Percentiles rank a stretch among this genome's conserved stretches.
Conservation (phyloP, 2,329 filamentous ascomycete species). For the Mycosphaerella arachidis region DNA sequence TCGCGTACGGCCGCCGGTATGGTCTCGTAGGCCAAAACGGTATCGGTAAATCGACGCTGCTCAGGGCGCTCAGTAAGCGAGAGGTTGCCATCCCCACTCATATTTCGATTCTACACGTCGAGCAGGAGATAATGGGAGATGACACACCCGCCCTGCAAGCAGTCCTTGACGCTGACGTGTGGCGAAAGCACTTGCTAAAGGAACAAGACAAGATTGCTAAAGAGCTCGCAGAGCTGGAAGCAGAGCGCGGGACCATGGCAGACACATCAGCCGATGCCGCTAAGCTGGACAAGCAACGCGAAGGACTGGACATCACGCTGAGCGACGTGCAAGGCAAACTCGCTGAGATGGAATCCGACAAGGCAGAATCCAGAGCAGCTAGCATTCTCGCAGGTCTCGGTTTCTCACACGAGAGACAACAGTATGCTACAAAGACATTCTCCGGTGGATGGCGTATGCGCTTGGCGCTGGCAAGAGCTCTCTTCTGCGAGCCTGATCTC, state of each 20-base stretch:
- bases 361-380: conserved; percentile 89
- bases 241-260: conserved; percentile 71
- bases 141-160: conserved; percentile 93
- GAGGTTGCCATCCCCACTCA: conserved; percentile 93
- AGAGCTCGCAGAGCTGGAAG: conserved; percentile 72
- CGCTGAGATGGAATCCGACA: conserved; percentile 98
- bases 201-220: conserved; percentile 83
- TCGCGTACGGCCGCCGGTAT: conserved; percentile 90
- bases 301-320: conserved; percentile 83
- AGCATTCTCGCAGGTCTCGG: conserved; percentile 95
- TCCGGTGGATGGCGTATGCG: conserved; percentile 99
- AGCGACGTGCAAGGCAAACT: conserved; percentile 89
- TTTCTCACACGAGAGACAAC: conserved; percentile 89
- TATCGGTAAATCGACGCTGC: conserved; percentile 81
- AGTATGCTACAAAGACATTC: conserved; percentile 92
- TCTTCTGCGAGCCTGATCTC: conserved; percentile 97
- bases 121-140: conserved; percentile 96
- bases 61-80: conserved; percentile 85
- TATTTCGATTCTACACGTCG: conserved; percentile 97
- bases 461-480: conserved; percentile 83
- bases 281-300: conserved; percentile 77
- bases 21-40: conserved; percentile 98
- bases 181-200: conserved; percentile 88
- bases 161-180: conserved; percentile 94
- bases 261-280: conserved; percentile 88